phyloP scores from a whole-genome alignment of 441 rosid genomes.

The Pelargonium myrrhifolium region DNA sequence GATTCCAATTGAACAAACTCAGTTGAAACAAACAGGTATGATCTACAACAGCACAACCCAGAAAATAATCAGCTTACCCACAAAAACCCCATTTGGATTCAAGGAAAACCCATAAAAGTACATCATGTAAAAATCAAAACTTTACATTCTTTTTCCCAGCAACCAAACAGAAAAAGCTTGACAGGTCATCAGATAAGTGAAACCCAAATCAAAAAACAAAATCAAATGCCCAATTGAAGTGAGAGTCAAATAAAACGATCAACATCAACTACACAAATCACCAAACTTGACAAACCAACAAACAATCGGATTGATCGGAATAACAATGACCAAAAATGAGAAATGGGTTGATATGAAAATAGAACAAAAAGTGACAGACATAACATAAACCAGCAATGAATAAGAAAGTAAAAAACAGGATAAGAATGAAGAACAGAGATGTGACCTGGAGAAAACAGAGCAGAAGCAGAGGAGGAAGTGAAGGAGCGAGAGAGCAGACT shows the following conservation, averaged over 20 bases:
- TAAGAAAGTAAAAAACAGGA: neutral
- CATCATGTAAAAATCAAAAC: constrained; percentile 1
- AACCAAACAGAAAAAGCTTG: neutral
- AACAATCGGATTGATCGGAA: neutral
- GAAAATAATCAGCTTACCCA: neutral
- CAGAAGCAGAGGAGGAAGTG: constrained; percentile 21
- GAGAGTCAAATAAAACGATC: too few relatives aligned
- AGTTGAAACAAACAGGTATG: neutral
- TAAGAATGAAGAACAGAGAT: neutral
- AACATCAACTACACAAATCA: neutral
- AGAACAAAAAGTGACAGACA: neutral
- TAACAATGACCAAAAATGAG: neutral
- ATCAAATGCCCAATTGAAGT: too few relatives aligned
- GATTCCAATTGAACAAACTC: neutral
- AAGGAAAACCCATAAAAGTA: neutral
- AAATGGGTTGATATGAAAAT: neutral
- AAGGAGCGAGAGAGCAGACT: constrained; percentile 57
- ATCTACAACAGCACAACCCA: neutral
- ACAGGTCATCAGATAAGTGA: neutral
- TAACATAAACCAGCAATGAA: neutral
- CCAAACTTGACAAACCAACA: neutral
- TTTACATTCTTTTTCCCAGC: neutral
- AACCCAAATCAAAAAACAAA: neutral
- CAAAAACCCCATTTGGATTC: neutral
- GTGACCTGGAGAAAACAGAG: constrained; percentile 28